Evolutionary conservation across 345 rosid genomes (phyloP), one percentile per base, ranked within the genome.

Genomic region (Abelmoschus esculentus): DNA sequence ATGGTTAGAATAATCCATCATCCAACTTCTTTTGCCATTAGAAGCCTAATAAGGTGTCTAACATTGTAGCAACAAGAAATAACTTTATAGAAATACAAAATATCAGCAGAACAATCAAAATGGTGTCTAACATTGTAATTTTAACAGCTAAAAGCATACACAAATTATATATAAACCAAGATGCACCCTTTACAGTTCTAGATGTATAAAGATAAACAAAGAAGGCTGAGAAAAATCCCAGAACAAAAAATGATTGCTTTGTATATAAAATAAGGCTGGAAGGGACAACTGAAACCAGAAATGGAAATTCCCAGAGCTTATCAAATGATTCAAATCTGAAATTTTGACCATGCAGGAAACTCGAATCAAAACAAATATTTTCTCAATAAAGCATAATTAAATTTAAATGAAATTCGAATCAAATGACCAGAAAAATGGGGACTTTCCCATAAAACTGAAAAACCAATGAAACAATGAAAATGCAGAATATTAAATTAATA

Each of bases 31-130:
- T 54, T 56, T 3, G 31, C 63, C 58, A 29, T 61, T 7, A 73
- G 26, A 73, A 60, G 56, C 26, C 49, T 28, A 50, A 46, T 18
- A 72, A 74, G 70, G 59, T n/a, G n/a, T n/a, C n/a, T 70, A 47
- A 15, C 49, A 36, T 12, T 3, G 17, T 46, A 38, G 66, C 22
- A 61, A 61, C 15, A 62, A 34, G 36, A 5, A 18, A 61, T 18
- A 4, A 62, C 18, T 3, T 62, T 36, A 14, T 28, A 13, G 18
- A 38, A 0, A 1, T 28, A 62, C 17, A 32, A 26, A 13, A 34
- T 34, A 34, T 5, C 36, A 34, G 36, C 36, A 34, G 36, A 34
- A 34, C 36, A 34, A 34, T 34, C 36, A 34, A 34, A 34, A 34
- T 34, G 36, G 36, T 5, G 36, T 34, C 36, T 34, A 34, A 34